phyloP scores from a whole-genome alignment of 2,329 filamentous ascomycete species.

The Diaporthe vaccinii region DNA sequence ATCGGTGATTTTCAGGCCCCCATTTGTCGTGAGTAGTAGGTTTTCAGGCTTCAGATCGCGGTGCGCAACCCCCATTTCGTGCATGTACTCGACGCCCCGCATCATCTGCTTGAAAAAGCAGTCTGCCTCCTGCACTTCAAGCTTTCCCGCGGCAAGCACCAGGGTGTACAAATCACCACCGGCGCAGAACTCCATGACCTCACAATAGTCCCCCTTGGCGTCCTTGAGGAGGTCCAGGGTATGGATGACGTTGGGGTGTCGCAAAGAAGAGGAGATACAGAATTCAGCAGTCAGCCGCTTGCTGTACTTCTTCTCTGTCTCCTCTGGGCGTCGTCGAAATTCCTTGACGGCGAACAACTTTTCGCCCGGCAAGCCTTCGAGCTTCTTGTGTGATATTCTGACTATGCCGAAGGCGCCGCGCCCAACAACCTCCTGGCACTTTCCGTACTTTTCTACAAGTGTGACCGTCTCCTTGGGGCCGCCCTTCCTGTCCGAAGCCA shows the following conservation, averaged over 20 bases:
- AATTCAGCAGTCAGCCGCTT: slow-evolving; percentile 98
- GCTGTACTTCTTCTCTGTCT: slow-evolving; percentile 97
- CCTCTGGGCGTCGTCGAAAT: slow-evolving; percentile 92
- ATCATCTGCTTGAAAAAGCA: slow-evolving; percentile 99
- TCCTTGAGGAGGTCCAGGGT: slow-evolving; percentile 96
- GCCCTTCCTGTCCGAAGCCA: slow-evolving; percentile 81
- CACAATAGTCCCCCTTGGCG: slow-evolving; percentile 96
- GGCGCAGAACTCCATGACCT: slow-evolving; percentile 99
- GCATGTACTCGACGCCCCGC: slow-evolving; percentile 98
- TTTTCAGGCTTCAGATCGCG: slow-evolving; percentile 98
- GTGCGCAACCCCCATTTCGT: slow-evolving; percentile 99
- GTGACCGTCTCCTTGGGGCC: slow-evolving; percentile 82
- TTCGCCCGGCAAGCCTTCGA: slow-evolving; percentile 84
- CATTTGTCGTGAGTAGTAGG: slow-evolving; percentile 90
- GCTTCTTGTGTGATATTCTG: slow-evolving; percentile 94
- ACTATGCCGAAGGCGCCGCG: slow-evolving; percentile 98
- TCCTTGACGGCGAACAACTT: slow-evolving; percentile 98
- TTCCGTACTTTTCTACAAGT: slow-evolving; percentile 96
- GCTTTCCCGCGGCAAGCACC: slow-evolving; percentile 89
- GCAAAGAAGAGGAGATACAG: slow-evolving; percentile 96
- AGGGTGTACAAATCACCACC: slow-evolving; percentile 96
- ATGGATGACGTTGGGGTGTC: slow-evolving; percentile 98
- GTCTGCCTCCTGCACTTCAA: slow-evolving; percentile 93
- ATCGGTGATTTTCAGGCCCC: slow-evolving; percentile 96
- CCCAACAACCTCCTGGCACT: slow-evolving; percentile 97